Base-by-base conservation (phyloP, 345 rosid species). In the Salix arbutifolia region DNA sequence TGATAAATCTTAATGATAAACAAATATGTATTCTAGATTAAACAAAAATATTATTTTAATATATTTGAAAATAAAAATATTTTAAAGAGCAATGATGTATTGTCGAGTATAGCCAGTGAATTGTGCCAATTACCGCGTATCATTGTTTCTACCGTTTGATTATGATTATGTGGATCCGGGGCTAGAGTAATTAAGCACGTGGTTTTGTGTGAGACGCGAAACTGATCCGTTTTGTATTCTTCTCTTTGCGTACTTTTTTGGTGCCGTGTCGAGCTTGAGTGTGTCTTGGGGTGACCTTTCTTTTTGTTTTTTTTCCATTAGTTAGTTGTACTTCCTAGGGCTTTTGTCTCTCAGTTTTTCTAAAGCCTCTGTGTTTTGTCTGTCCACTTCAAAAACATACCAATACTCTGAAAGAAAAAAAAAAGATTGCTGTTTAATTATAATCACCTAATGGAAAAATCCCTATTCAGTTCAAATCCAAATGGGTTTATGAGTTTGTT, bases 401-500 rank as follows among this genome's bases (percentile, higher is more conserved):
- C 14, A 3, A 14, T 46, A 14, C 28, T 12, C 64, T 9, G 25
- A n/a, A 53, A n/a, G n/a, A n/a, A 19, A 52, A 6, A 53, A 19
- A 35, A 7, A 35, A 35, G 37, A 35, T 5, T 35, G 64, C 28
- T 58, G 6, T 58, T 23, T 58, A 3, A 23, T 53, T 21, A 56
- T 37, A 33, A 2, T 40, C 9, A 30, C 66, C 65, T 87, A 77
- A 94, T 94, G 98, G 98, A 89, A 86, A 80, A 31, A 79, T 84
- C 85, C 79, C 84, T 86, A 28, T 73, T 81, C 79, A 79, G 46
- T 79, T 90, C 81, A 65, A 50, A 68, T 74, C 79, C 67, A 73
- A 72, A 75, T 74, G 77, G 77, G 77, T 82, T 61, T 71, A 77
- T 74, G 8, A 17, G 71, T 77, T 81, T 79, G 26, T 14, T 77